Evolutionary conservation across 1,139 yeast genomes (phyloP).

Genomic region (Pneumocystis oryctolagi): DNA sequence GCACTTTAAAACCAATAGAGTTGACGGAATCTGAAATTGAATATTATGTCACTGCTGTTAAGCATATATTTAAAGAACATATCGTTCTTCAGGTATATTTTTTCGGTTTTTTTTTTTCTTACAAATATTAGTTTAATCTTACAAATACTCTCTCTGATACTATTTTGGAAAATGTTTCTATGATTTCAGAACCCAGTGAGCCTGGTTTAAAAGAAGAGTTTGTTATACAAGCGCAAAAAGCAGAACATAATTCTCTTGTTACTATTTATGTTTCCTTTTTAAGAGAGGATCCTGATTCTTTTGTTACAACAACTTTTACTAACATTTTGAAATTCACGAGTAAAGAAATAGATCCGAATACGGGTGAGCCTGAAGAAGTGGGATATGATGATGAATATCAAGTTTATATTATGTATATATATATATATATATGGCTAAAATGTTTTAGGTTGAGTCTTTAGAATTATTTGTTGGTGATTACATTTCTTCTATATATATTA

Average conservation of each 20-base stretch:
- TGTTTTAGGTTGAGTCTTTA: slow-evolving; percentile 39
- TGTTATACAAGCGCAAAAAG: slow-evolving; percentile 55
- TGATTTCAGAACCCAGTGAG: slow-evolving; percentile 45
- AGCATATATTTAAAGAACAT: slow-evolving; percentile 64
- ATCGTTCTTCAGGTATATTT: slow-evolving; percentile 38
- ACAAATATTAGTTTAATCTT: slow-evolving; percentile 50
- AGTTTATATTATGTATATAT: slow-evolving; percentile 23
- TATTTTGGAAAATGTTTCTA: slow-evolving; percentile 65
- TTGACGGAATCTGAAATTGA: slow-evolving; percentile 90
- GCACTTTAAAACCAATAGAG: slow-evolving; percentile 44
- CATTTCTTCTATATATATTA: slow-evolving; percentile 60
- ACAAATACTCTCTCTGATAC: slow-evolving; percentile 71
- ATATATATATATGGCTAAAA: not conserved
- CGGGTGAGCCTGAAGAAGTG: slow-evolving; percentile 60
- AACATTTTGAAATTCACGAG: slow-evolving; percentile 62
- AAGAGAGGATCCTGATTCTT: slow-evolving; percentile 34
- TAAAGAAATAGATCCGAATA: slow-evolving; percentile 65
- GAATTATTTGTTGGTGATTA: slow-evolving; percentile 70
- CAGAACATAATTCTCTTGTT: slow-evolving; percentile 58
- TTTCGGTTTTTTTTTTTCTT: not conserved
- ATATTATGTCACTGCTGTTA: slow-evolving; percentile 71
- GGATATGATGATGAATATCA: slow-evolving; percentile 92
- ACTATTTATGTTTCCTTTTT: slow-evolving; percentile 65
- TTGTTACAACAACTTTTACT: slow-evolving; percentile 41
- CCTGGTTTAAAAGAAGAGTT: slow-evolving; percentile 46